phyloP scores from a whole-genome alignment of 192 early-diverging fungal genomes.

The Podila minutissima region DNA sequence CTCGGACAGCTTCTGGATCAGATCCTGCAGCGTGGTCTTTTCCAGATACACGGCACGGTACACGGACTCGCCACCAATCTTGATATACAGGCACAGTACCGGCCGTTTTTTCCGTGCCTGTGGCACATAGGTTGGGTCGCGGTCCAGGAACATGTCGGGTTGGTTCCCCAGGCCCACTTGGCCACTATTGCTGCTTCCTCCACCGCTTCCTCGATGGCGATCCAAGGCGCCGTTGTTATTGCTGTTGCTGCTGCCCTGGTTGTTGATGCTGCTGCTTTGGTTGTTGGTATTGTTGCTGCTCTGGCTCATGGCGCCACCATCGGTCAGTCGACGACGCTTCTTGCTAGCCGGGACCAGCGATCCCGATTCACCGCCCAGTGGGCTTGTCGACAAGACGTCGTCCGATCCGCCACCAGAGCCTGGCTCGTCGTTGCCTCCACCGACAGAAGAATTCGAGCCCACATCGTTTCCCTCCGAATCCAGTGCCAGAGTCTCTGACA shows the following conservation, averaged over 20 bases:
- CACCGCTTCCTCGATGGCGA: conserved; percentile 50
- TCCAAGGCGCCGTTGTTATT: conserved; percentile 15
- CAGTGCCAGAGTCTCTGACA: conserved; percentile 52
- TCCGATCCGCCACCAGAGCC: not conserved
- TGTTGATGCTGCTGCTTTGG: not conserved
- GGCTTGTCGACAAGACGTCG: not conserved
- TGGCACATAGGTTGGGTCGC: conserved; percentile 74
- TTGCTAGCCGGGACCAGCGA: conserved; percentile 17
- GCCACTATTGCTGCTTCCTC: conserved; percentile 39
- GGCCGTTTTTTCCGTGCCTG: conserved; percentile 44
- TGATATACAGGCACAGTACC: conserved; percentile 65
- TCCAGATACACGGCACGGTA: conserved; percentile 76
- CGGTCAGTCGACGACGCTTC: conserved; percentile 18
- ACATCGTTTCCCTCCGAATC: conserved; percentile 20
- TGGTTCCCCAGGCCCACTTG: conserved; percentile 35
- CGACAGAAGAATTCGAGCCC: not conserved
- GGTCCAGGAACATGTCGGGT: conserved; percentile 60
- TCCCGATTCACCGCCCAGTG: not conserved
- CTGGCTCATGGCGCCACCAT: conserved; percentile 8
- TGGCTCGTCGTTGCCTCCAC: conserved; percentile 2
- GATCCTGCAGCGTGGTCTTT: conserved; percentile 57
- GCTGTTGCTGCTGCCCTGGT: no score
- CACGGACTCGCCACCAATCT: conserved; percentile 61
- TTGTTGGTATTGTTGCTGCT: conserved; percentile 31
- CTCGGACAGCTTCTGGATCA: conserved; percentile 60